Evolutionary conservation across 2,329 filamentous ascomycete genomes (phyloP).

Genomic region (Sclerotinia sclerotiorum): DNA sequence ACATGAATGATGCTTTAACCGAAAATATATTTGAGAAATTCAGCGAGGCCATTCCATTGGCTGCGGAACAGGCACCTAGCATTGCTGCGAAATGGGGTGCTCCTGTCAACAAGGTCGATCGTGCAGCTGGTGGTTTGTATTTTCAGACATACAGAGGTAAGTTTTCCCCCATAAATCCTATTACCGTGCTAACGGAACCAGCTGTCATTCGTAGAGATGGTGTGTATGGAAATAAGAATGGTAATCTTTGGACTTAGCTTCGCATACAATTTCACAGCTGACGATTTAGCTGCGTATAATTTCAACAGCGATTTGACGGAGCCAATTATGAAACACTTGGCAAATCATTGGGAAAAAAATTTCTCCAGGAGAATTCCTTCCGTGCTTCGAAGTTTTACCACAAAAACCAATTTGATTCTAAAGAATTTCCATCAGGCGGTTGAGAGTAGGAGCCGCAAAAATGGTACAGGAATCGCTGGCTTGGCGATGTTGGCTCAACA

Average conservation of each 20-base stretch:
- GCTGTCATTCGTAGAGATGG: slow-evolving; percentile 54
- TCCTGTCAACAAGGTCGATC: slow-evolving; percentile 41
- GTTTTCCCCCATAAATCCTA: neutral
- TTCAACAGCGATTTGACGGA: slow-evolving; percentile 23
- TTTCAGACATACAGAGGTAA: slow-evolving; percentile 53
- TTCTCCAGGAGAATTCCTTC: slow-evolving; percentile 47
- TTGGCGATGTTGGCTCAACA: slow-evolving; percentile 45
- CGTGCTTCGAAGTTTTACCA: slow-evolving; percentile 43
- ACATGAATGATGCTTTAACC: slow-evolving; percentile 44
- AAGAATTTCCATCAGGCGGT: slow-evolving; percentile 46
- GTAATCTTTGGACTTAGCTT: slow-evolving; percentile 13
- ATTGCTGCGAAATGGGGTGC: slow-evolving; percentile 46
- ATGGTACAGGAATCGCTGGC: slow-evolving; percentile 44
- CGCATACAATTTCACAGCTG: neutral
- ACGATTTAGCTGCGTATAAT: slow-evolving; percentile 2
- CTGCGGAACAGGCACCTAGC: slow-evolving; percentile 41
- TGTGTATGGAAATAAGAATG: slow-evolving; percentile 46
- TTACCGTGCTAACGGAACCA: neutral
- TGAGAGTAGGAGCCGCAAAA: slow-evolving; percentile 43
- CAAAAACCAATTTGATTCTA: slow-evolving; percentile 40
- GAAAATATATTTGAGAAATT: slow-evolving; percentile 49
- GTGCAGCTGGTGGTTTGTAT: slow-evolving; percentile 47
- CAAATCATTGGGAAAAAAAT: slow-evolving; percentile 33
- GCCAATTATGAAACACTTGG: slow-evolving; percentile 32
- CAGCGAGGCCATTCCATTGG: slow-evolving; percentile 43